Evolutionary conservation across 2,329 filamentous ascomycete genomes (phyloP), one percentile per base, ranked within the genome.

Genomic region (Diaporthe vaccinii): DNA sequence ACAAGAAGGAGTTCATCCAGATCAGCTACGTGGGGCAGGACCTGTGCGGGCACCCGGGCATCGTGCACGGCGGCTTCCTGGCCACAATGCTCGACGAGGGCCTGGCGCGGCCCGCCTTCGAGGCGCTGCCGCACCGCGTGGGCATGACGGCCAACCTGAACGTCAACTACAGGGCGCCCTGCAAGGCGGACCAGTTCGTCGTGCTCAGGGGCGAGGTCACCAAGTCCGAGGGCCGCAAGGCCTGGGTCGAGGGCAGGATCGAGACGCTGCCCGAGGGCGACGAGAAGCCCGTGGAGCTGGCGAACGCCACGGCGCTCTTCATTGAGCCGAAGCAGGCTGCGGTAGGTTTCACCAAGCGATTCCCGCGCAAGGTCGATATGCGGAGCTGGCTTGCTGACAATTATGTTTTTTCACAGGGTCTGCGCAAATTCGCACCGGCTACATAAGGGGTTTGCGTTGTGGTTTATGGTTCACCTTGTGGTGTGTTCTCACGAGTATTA

Each of bases 11-110:
- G 68, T 86, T 94, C 73, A 91, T 96, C 8, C 91, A 92, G 20
- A 89, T 98, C 57, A 89, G 92, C 72, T 96, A 96, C 82, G 88
- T 98, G 0, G 96, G 96, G 2, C 85, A 89, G 3, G 92, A 94
- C 79, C 86, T 98, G 55, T 98, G 95, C 82, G 96, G 96, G 2
- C 96, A 98, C 83, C 94, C 95, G 8, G 95, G 94, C 3, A 95
- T 98, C 77, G 90, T 98, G 9, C 97, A 98, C 83, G 96, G 96
- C 69, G 96, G 96, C 0, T 86, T 98, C 78, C 87, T 98, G 74
- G 96, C 96, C n/a, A 98, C 96, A 17, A 89, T 98, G 82, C 87
- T 98, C 72, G 96, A 98, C 82, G 96, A 98, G 84, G 95, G 95
- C 0, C 87, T 98, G 58, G 96, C 94, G 44, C 89, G 95, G 73